phyloP scores from a whole-genome alignment of 495 filamentous ascomycete genomes.

The Xylaria grammica region DNA sequence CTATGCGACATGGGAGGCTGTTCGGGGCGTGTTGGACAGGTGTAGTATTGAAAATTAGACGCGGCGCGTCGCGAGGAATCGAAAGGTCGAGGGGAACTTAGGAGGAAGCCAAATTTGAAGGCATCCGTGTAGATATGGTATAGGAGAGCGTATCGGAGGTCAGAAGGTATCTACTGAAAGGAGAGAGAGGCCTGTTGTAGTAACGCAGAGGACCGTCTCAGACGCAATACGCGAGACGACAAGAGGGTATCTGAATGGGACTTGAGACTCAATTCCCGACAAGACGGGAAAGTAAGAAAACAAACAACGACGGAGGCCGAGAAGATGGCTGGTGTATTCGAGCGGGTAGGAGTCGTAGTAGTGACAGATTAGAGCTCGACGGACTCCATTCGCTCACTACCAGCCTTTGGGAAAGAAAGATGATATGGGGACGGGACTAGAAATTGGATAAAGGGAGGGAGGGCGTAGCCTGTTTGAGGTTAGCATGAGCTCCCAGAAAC shows the following conservation, averaged over 20 bases:
- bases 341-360: slow-evolving; percentile 20
- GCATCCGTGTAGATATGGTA: slow-evolving; percentile 35
- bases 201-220: slow-evolving; percentile 23
- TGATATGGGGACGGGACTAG: slow-evolving; percentile 28
- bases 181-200: slow-evolving; percentile 12
- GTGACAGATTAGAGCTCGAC: slow-evolving; percentile 27
- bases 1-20: slow-evolving; percentile 80
- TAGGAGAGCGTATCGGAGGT: slow-evolving; percentile 18
- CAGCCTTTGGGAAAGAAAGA: slow-evolving; percentile 26
- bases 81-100: slow-evolving; percentile 26
- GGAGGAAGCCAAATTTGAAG: slow-evolving; percentile 31
- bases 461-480: slow-evolving; percentile 29
- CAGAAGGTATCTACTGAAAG: slow-evolving; percentile 23
- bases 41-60: slow-evolving; percentile 21
- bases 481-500: slow-evolving; percentile 24
- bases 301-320: slow-evolving; percentile 21
- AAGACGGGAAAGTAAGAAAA: slow-evolving; percentile 12
- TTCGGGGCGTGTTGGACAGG: slow-evolving; percentile 21
- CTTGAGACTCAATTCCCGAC: slow-evolving; percentile 9
- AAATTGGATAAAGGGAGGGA: slow-evolving; percentile 38
- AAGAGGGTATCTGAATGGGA: slow-evolving; percentile 25
- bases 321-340: slow-evolving; percentile 22
- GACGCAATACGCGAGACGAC: slow-evolving; percentile 18
- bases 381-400: slow-evolving; percentile 31
- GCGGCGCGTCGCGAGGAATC: slow-evolving; percentile 30